Conservation (phyloP, 1,139 yeast genomes). For the Insectozyma bohioensis region DNA sequence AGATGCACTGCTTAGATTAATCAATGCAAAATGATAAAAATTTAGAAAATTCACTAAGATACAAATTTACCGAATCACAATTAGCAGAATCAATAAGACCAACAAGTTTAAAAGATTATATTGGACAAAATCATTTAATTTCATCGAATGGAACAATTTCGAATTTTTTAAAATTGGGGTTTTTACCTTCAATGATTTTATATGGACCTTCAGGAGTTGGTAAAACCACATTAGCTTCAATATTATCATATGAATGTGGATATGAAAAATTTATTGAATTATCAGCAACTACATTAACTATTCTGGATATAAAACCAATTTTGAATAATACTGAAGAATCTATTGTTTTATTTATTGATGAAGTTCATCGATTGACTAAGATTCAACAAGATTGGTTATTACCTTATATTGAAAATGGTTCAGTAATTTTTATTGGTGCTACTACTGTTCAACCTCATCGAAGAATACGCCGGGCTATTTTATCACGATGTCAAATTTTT, state of each 20-base stretch:
- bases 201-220: slow-evolving; percentile 51
- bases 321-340: slow-evolving; percentile 21
- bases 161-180: slow-evolving; percentile 35
- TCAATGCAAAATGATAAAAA: too few relatives aligned
- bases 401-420: slow-evolving; percentile 41
- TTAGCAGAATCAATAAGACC: slow-evolving; percentile 25
- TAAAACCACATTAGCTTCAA: slow-evolving; percentile 43
- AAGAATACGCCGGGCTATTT: slow-evolving; percentile 37
- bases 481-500: slow-evolving; percentile 43
- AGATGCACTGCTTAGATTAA: too few relatives aligned
- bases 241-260: slow-evolving; percentile 32
- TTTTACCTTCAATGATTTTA: slow-evolving; percentile 45
- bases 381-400: slow-evolving; percentile 44
- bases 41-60: too few relatives aligned
- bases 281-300: slow-evolving; percentile 41
- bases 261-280: slow-evolving; percentile 36
- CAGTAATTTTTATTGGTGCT: slow-evolving; percentile 46
- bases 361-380: slow-evolving; percentile 41
- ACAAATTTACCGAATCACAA: too few relatives aligned
- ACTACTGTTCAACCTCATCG: slow-evolving; percentile 35
- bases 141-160: slow-evolving; percentile 28
- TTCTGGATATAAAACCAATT: slow-evolving; percentile 28
- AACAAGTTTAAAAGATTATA: slow-evolving; percentile 22
- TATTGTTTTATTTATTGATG: slow-evolving; percentile 44
- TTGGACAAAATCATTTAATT: slow-evolving; percentile 42